phyloP scores from a whole-genome alignment of 352 stramenopile genomes.

The Phytopythium sindhum region DNA sequence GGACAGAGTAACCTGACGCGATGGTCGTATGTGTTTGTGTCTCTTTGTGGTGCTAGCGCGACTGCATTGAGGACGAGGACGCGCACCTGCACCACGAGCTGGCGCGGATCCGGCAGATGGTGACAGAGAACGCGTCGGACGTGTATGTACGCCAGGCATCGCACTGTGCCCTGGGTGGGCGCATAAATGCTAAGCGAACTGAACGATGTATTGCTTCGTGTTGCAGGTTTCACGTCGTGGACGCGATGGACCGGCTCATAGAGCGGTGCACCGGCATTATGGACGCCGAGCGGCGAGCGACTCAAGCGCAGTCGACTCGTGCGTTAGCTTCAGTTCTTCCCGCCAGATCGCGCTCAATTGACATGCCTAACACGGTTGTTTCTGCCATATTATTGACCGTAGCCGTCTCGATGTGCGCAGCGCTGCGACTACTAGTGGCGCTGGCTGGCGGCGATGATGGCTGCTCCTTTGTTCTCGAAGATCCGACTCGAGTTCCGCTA shows the following conservation, averaged over 20 bases:
- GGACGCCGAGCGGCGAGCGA: background rate
- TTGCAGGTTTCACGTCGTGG: conserved; percentile 29
- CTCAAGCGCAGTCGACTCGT: background rate
- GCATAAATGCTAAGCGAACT: background rate
- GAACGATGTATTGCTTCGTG: too few species aligned
- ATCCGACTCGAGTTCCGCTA: conserved; percentile 29
- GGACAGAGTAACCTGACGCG: background rate
- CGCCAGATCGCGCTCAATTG: background rate
- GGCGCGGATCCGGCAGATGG: conserved; percentile 20
- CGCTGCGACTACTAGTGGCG: conserved; percentile 53
- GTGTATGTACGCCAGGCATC: conserved; percentile 15
- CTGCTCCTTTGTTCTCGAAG: conserved; percentile 54
- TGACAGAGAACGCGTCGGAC: conserved; percentile 13
- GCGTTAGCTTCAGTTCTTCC: background rate
- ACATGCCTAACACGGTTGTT: conserved; percentile 10
- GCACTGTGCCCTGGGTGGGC: background rate
- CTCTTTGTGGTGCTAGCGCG: background rate
- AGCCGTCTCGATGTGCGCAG: conserved; percentile 21
- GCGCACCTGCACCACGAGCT: conserved; percentile 18
- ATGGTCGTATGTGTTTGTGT: background rate
- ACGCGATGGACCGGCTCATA: conserved; percentile 30
- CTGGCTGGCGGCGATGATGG: conserved; percentile 53
- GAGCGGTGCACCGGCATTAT: conserved; percentile 19
- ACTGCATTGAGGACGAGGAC: conserved; percentile 8
- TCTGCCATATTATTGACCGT: background rate